Conservation (phyloP, 75 land plant species). For the Sequoiadendron giganteum region DNA sequence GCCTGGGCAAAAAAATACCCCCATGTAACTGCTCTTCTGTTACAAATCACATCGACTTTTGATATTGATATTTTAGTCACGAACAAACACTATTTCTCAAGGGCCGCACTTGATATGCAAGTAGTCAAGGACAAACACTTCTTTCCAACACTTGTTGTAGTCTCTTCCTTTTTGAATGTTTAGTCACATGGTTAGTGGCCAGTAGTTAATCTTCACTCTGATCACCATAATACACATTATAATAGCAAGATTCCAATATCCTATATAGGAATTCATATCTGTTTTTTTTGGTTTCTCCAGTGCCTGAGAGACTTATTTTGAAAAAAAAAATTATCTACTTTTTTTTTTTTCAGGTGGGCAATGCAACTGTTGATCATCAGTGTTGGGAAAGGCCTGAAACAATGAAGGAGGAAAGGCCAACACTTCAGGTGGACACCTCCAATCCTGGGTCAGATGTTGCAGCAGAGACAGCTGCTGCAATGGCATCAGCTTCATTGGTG, state of each 20-base stretch:
- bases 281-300: background rate
- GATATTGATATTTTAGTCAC: background rate
- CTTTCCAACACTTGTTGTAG: background rate
- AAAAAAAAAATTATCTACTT: background rate
- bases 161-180: background rate
- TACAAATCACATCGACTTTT: background rate
- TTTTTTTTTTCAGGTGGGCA: constrained; percentile 69
- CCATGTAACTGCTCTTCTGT: background rate
- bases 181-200: background rate
- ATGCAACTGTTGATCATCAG: constrained; percentile 74
- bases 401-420: constrained; percentile 72
- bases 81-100: background rate
- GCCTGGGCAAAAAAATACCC: background rate
- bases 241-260: background rate
- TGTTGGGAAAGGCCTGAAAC: constrained; percentile 92
- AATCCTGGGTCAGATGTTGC: constrained; percentile 88
- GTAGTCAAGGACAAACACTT: background rate
- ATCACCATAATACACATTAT: background rate
- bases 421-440: constrained; percentile 53
- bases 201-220: background rate
- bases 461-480: constrained; percentile 80
- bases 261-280: background rate
- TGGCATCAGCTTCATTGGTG: constrained; percentile 95
- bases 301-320: background rate
- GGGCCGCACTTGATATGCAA: background rate